Conservation (phyloP, 2,329 filamentous ascomycete species). For the Trichoderma sp. region DNA sequence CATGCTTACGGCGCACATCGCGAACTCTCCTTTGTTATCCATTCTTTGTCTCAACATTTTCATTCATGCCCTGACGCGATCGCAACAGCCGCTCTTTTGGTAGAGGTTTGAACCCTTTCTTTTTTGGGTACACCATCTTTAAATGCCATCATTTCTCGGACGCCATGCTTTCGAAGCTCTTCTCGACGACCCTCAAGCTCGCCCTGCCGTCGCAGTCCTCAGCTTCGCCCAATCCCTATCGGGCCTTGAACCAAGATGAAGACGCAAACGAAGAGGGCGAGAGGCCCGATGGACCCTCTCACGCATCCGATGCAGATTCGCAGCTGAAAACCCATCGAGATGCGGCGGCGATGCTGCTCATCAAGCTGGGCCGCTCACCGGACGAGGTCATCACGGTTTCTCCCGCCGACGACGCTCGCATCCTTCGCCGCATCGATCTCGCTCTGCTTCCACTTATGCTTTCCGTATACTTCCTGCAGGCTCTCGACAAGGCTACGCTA, state of each 20-base stretch:
- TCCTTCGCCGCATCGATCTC: constrained; percentile 47
- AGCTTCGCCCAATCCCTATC: constrained; percentile 36
- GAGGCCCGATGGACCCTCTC: background rate
- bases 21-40: background rate
- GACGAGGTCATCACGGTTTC: constrained; percentile 41
- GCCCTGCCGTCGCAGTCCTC: constrained; percentile 9
- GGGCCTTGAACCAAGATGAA: constrained; percentile 35
- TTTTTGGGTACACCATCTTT: background rate
- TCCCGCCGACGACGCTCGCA: constrained; percentile 41
- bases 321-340: constrained; percentile 40
- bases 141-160: background rate
- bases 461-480: constrained; percentile 65
- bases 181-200: constrained; percentile 16
- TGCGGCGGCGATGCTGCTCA: constrained; percentile 51
- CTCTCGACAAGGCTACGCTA: constrained; percentile 65
- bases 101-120: background rate
- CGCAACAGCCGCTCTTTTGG: background rate
- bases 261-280: constrained; percentile 26
- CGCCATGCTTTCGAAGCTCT: constrained; percentile 27
- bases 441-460: constrained; percentile 54
- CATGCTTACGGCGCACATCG: background rate
- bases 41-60: background rate
- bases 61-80: background rate
- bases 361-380: constrained; percentile 45
- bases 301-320: background rate